These are phyloP conservation scores for Emergomyces orientalis DNA, from an alignment of 2,329 filamentous ascomycete species.

Conservation along the genomic window DNA sequence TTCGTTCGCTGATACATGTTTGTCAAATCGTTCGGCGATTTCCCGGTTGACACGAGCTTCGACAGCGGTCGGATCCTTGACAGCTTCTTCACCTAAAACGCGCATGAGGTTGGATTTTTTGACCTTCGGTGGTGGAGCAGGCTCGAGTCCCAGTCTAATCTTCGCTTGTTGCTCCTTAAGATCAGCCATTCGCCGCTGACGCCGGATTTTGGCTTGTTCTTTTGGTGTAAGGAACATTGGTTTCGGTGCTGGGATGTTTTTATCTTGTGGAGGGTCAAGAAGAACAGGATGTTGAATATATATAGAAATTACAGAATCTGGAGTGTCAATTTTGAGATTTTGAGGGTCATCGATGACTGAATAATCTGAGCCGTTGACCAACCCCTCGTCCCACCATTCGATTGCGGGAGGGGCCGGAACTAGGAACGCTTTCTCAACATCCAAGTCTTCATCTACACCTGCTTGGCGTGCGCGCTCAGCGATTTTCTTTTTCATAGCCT, in stretches of 20 bases:
- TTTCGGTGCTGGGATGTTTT: constrained; percentile 67
- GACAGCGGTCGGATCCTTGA: constrained; percentile 94
- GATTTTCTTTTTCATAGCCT: constrained; percentile 90
- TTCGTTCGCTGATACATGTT: constrained; percentile 71
- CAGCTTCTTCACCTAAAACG: constrained; percentile 81
- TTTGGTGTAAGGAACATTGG: constrained; percentile 85
- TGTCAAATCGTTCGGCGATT: constrained; percentile 73
- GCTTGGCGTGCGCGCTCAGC: constrained; percentile 78
- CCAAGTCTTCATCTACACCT: constrained; percentile 85
- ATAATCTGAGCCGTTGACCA: constrained; percentile 69
- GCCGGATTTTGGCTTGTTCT: constrained; percentile 82
- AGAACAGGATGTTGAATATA: constrained; percentile 91
- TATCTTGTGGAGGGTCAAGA: constrained; percentile 84
- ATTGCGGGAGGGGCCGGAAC: constrained; percentile 75
- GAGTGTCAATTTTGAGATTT: constrained; percentile 61
- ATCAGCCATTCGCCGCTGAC: constrained; percentile 83
- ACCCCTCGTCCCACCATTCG: constrained; percentile 95
- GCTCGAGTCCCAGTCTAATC: constrained; percentile 79
- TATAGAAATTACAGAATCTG: constrained; percentile 80
- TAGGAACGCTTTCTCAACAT: constrained; percentile 81
- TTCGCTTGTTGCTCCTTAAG: constrained; percentile 95
- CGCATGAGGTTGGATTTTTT: constrained; percentile 98
- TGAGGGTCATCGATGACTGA: constrained; percentile 55
- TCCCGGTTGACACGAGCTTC: constrained; percentile 89
- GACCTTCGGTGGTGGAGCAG: constrained; percentile 86